Conservation (phyloP, 73 alveolate genomes). For the Paramecium sexaurelia region DNA sequence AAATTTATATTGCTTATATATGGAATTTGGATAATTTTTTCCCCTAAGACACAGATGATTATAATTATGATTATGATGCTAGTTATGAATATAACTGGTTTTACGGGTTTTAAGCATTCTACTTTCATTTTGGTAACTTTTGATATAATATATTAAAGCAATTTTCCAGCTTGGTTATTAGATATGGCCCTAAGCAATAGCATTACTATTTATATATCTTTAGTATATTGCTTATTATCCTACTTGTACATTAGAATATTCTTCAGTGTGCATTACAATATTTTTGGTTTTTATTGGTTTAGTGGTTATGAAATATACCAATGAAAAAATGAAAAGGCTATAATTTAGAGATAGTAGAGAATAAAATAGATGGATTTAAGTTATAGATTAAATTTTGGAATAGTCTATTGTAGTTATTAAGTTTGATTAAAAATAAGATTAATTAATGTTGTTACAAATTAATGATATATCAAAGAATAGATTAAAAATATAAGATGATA, state of each 20-base stretch:
- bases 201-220: background rate
- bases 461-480: background rate
- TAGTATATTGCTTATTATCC: background rate
- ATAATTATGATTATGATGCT: background rate
- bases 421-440: background rate
- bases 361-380: background rate
- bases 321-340: background rate
- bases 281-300: slow-evolving; percentile 2
- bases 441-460: background rate
- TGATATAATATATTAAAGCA: background rate
- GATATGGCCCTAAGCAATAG: background rate
- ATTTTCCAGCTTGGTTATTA: background rate
- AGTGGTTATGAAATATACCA: background rate
- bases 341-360: slow-evolving; percentile 40
- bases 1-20: slow-evolving; percentile 6
- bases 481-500: background rate
- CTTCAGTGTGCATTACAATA: background rate
- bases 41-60: background rate
- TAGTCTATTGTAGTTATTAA: background rate
- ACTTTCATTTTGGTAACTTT: background rate
- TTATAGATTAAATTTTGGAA: background rate
- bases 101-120: slow-evolving; percentile 5
- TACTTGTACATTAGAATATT: background rate
- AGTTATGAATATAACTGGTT: background rate
- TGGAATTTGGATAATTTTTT: background rate